Conservation (phyloP, 768 basidiomycete species). For the Russula dissimulans region DNA sequence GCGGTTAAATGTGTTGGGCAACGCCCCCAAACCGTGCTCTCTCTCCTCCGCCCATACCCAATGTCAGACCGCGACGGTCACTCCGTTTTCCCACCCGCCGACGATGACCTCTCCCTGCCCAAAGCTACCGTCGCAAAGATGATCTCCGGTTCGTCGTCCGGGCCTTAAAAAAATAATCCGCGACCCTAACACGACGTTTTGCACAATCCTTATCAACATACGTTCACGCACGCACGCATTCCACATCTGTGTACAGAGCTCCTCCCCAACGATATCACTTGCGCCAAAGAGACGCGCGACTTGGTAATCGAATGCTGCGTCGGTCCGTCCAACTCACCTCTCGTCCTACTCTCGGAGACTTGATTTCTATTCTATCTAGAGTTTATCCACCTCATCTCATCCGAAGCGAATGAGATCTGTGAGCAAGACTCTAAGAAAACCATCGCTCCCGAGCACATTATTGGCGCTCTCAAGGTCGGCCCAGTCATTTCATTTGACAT, state of each 20-base stretch:
- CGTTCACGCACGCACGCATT: too few species aligned
- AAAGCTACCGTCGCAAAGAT: slow-evolving; percentile 98
- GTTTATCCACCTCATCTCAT: slow-evolving; percentile 95
- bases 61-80: slow-evolving; percentile 93
- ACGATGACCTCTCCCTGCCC: slow-evolving; percentile 90
- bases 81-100: slow-evolving; percentile 51
- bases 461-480: slow-evolving; percentile 78
- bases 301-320: slow-evolving; percentile 97
- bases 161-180: neutral
- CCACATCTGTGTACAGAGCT: slow-evolving; percentile 48
- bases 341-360: too few species aligned
- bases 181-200: slow-evolving; percentile 7
- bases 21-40: too few species aligned
- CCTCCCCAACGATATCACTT: slow-evolving; percentile 77
- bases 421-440: slow-evolving; percentile 99
- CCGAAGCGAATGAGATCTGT: slow-evolving; percentile 96
- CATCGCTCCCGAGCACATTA: slow-evolving; percentile 95
- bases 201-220: too few species aligned
- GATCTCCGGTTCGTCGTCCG: slow-evolving; percentile 61
- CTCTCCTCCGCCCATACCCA: neutral
- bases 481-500: neutral
- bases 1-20: too few species aligned
- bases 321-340: slow-evolving; percentile 50
- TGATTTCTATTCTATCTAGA: slow-evolving; percentile 40
- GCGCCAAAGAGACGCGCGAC: slow-evolving; percentile 95